Conservation (phyloP, 1,139 yeast species). For the Pichia sp. region DNA sequence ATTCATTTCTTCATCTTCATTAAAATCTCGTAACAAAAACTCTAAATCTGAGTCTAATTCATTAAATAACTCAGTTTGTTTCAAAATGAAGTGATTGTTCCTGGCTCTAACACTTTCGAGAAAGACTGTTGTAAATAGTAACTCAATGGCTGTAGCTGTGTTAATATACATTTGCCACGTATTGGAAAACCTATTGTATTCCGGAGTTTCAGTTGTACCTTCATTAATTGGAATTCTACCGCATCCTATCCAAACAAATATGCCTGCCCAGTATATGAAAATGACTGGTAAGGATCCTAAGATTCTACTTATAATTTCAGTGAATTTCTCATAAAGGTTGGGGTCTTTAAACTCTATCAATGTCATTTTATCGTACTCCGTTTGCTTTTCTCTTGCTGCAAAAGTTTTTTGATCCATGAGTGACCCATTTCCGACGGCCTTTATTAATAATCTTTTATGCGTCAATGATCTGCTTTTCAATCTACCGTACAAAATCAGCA, state of each 20-base stretch:
- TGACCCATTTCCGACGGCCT: neutral
- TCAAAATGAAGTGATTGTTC: conserved; percentile 25
- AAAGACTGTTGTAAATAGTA: conserved; percentile 27
- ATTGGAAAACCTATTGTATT: conserved; percentile 22
- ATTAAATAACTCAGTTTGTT: conserved; percentile 19
- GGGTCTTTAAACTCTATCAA: neutral
- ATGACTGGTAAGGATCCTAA: conserved; percentile 27
- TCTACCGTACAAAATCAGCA: conserved; percentile 20
- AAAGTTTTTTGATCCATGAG: neutral
- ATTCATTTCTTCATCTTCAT: conserved; percentile 21
- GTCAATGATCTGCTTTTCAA: conserved; percentile 26
- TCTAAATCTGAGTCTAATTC: conserved; percentile 26
- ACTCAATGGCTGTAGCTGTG: conserved; percentile 31
- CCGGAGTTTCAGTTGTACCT: conserved; percentile 9
- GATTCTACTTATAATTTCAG: conserved; percentile 16
- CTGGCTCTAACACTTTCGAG: conserved; percentile 30
- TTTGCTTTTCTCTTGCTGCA: neutral
- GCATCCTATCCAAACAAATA: conserved; percentile 29
- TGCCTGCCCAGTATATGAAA: conserved; percentile 29
- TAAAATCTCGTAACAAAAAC: conserved; percentile 16
- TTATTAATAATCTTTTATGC: conserved; percentile 17
- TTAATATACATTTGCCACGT: conserved; percentile 33
- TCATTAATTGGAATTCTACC: conserved; percentile 23
- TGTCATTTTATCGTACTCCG: neutral
- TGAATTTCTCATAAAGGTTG: conserved; percentile 26